Conservation (phyloP, 805 yeast genomes). For the Jamesozyma gamospora region DNA sequence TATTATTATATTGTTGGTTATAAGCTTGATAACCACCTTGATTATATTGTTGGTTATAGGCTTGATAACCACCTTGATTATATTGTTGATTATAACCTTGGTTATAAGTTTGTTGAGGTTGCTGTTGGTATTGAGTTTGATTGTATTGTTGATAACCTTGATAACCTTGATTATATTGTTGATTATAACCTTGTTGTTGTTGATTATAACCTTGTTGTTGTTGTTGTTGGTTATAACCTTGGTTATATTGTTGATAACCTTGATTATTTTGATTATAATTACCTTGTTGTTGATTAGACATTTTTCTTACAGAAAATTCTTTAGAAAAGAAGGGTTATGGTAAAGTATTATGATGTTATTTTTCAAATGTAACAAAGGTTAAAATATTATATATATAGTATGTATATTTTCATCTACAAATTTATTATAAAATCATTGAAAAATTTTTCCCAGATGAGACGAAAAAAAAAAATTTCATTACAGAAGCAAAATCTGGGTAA, state of each 20-base stretch:
- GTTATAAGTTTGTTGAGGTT: no score
- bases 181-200: constrained; percentile 23
- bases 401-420: no score
- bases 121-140: no score
- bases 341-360: no score
- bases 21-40: constrained; percentile 18
- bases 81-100: constrained; percentile 14
- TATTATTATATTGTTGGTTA: constrained; percentile 11
- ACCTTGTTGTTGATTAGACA: constrained; percentile 21
- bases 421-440: no score
- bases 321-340: no score
- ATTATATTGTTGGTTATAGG: constrained; percentile 18
- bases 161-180: constrained; percentile 3
- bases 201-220: constrained; percentile 22
- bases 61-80: constrained; percentile 6
- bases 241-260: constrained; percentile 15
- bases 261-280: constrained; percentile 14
- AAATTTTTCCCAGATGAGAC: no score
- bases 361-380: no score
- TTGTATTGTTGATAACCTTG: constrained; percentile 10
- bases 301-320: constrained; percentile 1
- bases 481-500: constrained; percentile 2
- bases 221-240: constrained; percentile 10
- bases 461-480: no score
- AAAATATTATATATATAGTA: no score